Percentiles rank a stretch among this genome's conserved stretches.
Conservation (phyloP, 306 rosid species). For the Cicer arietinum region DNA sequence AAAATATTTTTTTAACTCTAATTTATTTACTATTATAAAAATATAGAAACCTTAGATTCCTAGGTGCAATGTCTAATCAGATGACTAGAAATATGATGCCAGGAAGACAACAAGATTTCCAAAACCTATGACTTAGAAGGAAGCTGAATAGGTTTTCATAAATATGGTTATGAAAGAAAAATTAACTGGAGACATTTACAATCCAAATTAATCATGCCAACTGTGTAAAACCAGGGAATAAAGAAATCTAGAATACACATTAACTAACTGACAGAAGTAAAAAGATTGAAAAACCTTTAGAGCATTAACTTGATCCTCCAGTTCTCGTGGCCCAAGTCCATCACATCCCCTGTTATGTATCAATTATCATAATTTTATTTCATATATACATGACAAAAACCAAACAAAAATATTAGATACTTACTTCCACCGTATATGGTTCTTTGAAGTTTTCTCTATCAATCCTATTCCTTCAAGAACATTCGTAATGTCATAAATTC, state of each 20-base stretch:
- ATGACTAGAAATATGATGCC: conserved; percentile 13
- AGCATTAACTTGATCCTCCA: conserved; percentile 54
- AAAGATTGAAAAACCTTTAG: conserved; percentile 54
- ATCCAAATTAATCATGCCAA: conserved; percentile 30
- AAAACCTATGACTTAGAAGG: neutral
- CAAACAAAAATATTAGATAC: conserved; percentile 22
- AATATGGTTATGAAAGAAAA: conserved; percentile 31
- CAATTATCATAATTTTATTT: conserved; percentile 23
- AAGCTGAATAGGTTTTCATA: conserved; percentile 17
- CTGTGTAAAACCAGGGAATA: conserved; percentile 16
- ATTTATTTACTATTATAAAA: too few relatives aligned
- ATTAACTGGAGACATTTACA: conserved; percentile 29
- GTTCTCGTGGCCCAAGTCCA: conserved; percentile 46
- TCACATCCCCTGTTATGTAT: conserved; percentile 57
- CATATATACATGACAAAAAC: conserved; percentile 40
- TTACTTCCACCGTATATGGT: conserved; percentile 87
- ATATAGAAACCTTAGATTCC: conserved; percentile 28
- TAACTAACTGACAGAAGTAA: conserved; percentile 20
- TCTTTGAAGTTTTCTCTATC: conserved; percentile 81
- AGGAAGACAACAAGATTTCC: conserved; percentile 33
- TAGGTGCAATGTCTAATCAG: conserved; percentile 18
- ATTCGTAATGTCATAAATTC: conserved; percentile 88
- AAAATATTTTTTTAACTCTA: too few relatives aligned
- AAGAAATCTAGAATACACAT: conserved; percentile 3
- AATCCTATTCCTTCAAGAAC: conserved; percentile 89